Conservation (phyloP, 352 stramenopile genomes). For the Phytopythium chamaehyphon region DNA sequence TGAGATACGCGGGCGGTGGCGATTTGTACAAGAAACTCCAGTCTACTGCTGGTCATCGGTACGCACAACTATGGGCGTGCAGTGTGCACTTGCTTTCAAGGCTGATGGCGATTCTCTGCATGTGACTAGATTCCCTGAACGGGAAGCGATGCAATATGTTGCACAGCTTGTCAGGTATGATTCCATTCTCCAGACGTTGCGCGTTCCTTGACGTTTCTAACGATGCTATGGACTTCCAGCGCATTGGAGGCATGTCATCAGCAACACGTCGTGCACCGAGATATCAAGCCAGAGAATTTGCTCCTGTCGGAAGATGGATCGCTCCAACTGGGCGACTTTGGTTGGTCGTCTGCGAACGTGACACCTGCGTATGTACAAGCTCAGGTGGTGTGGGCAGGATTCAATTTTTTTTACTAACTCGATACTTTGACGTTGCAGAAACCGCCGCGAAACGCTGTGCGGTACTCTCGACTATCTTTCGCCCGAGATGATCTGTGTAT, state of each 20-base stretch:
- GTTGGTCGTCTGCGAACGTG: constrained; percentile 94
- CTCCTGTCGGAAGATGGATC: constrained; percentile 86
- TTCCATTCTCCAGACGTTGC: not conserved
- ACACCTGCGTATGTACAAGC: constrained; percentile 53
- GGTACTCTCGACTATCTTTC: constrained; percentile 99
- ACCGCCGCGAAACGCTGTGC: constrained; percentile 96
- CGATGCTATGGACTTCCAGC: constrained; percentile 9
- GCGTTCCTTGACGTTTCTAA: not conserved
- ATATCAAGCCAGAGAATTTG: constrained; percentile 97
- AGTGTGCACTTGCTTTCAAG: too few relatives aligned
- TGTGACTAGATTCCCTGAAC: constrained; percentile 45
- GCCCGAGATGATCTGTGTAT: constrained; percentile 97
- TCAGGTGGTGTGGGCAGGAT: too few relatives aligned
- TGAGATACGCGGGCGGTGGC: constrained; percentile 85
- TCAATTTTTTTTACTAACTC: not conserved
- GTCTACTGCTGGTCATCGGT: constrained; percentile 42
- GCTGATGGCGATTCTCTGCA: not conserved
- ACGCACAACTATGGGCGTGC: not conserved
- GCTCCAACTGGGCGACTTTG: constrained; percentile 99
- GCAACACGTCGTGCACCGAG: constrained; percentile 89
- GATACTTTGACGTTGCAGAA: constrained; percentile 17
- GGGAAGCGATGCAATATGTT: constrained; percentile 61
- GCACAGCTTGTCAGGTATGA: constrained; percentile 64
- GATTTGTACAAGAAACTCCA: constrained; percentile 81
- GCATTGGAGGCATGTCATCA: constrained; percentile 68